A percentile compares a stretch with the other conserved stretches of the same genome.
Conservation (phyloP, 2,329 filamentous ascomycete genomes). For the Exophiala mesophila region DNA sequence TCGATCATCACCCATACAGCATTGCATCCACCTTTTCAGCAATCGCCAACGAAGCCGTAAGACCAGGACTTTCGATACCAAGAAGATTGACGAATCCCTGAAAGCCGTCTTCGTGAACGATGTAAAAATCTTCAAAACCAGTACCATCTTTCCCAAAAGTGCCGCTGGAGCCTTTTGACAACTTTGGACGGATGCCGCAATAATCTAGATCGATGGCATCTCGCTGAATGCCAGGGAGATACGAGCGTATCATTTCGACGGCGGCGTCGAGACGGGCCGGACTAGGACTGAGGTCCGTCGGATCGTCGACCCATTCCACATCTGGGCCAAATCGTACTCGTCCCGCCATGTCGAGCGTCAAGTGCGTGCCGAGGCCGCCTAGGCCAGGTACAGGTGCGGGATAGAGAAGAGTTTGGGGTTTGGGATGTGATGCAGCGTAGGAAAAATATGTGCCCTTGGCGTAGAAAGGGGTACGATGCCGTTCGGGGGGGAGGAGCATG, state of each 20-base stretch:
- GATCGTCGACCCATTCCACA: slow-evolving; percentile 81
- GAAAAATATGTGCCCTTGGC: slow-evolving; percentile 96
- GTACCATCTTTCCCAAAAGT: slow-evolving; percentile 49
- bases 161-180: slow-evolving; percentile 59
- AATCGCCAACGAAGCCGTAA: slow-evolving; percentile 84
- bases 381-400: slow-evolving; percentile 77
- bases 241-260: slow-evolving; percentile 68
- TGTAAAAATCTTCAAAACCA: slow-evolving; percentile 79
- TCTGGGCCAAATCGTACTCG: slow-evolving; percentile 89
- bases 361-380: slow-evolving; percentile 86
- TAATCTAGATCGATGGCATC: slow-evolving; percentile 72
- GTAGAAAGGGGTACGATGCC: slow-evolving; percentile 63
- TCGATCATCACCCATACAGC: slow-evolving; percentile 45
- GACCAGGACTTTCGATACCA: slow-evolving; percentile 87
- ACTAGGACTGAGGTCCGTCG: slow-evolving; percentile 66
- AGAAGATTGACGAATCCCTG: slow-evolving; percentile 82
- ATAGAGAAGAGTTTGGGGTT: slow-evolving; percentile 72
- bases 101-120: slow-evolving; percentile 70
- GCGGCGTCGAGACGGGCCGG: slow-evolving; percentile 60
- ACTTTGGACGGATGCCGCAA: slow-evolving; percentile 84
- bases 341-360: slow-evolving; percentile 83
- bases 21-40: slow-evolving; percentile 66
- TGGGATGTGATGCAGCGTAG: slow-evolving; percentile 63
- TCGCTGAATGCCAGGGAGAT: slow-evolving; percentile 69
- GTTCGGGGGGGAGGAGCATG: slow-evolving; percentile 61